Percentiles rank a stretch among this genome's conserved stretches.
These are phyloP conservation scores for Aspergillus persii DNA, from an alignment of 2,329 filamentous ascomycete species.

Conservation along the genomic window DNA sequence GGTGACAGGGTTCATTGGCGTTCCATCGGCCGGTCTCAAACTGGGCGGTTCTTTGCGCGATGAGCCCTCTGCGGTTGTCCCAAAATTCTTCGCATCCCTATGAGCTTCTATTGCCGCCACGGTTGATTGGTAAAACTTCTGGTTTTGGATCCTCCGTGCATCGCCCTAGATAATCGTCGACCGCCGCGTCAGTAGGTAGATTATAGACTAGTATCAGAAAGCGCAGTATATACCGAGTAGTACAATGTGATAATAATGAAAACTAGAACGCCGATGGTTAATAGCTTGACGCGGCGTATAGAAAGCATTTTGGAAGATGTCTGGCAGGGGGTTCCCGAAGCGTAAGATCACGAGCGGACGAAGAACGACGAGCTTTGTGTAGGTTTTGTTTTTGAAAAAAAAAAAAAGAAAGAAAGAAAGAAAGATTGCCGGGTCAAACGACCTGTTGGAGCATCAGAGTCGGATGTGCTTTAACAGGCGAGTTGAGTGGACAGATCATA, in stretches of 20 bases:
- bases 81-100: constrained; percentile 40
- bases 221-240: constrained; percentile 59
- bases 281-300: constrained; percentile 65
- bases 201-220: neutral
- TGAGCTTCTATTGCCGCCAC: constrained; percentile 53
- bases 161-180: constrained; percentile 33
- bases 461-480: neutral
- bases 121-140: constrained; percentile 56
- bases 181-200: constrained; percentile 6
- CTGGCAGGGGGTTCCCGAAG: neutral
- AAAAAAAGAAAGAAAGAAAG: too few species aligned
- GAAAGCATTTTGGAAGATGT: constrained; percentile 58
- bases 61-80: constrained; percentile 58
- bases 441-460: constrained; percentile 5
- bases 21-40: constrained; percentile 64
- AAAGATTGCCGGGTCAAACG: neutral
- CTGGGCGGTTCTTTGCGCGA: constrained; percentile 67
- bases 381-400: neutral
- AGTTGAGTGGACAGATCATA: constrained; percentile 15
- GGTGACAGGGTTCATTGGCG: constrained; percentile 35
- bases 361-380: too few species aligned
- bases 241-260: constrained; percentile 69
- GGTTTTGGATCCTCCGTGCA: constrained; percentile 39
- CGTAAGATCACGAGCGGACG: too few species aligned
- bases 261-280: constrained; percentile 63